A percentile compares a stretch with the other conserved stretches of the same genome.
These are phyloP conservation scores for Ehretia macrophylla DNA, from an alignment of 257 asterid species.

Conservation along the genomic window DNA sequence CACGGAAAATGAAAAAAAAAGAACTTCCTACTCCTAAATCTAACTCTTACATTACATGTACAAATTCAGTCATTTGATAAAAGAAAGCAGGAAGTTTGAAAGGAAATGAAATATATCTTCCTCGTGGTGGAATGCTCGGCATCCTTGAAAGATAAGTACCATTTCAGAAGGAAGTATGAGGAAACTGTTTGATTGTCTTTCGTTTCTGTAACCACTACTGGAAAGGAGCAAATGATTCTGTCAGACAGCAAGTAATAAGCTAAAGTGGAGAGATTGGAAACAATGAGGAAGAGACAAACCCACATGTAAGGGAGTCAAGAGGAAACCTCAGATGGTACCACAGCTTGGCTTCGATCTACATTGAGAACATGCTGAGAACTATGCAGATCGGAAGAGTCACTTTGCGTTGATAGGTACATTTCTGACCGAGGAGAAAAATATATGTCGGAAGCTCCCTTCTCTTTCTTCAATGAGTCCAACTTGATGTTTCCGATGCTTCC, in stretches of 20 bases:
- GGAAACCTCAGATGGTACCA: not conserved
- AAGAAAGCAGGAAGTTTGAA: not conserved
- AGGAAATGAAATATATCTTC: not conserved
- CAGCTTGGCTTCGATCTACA: not conserved
- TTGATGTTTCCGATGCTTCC: not conserved
- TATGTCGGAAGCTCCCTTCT: not conserved
- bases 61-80: not conserved
- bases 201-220: not conserved
- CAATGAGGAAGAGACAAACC: not conserved
- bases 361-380: not conserved
- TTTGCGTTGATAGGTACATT: not conserved
- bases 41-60: not conserved
- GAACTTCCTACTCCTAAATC: not conserved
- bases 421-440: constrained; percentile 2
- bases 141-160: not conserved
- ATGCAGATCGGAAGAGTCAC: not conserved
- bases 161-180: not conserved
- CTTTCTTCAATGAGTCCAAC: not conserved
- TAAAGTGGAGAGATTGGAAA: not conserved
- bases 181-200: too few relatives aligned
- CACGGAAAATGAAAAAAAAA: not conserved
- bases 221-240: not conserved
- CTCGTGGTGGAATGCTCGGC: too few relatives aligned
- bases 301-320: not conserved
- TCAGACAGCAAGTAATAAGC: not conserved